phyloP scores from a whole-genome alignment of 176 grass and related monocot species.

The Melocanna baccifera region DNA sequence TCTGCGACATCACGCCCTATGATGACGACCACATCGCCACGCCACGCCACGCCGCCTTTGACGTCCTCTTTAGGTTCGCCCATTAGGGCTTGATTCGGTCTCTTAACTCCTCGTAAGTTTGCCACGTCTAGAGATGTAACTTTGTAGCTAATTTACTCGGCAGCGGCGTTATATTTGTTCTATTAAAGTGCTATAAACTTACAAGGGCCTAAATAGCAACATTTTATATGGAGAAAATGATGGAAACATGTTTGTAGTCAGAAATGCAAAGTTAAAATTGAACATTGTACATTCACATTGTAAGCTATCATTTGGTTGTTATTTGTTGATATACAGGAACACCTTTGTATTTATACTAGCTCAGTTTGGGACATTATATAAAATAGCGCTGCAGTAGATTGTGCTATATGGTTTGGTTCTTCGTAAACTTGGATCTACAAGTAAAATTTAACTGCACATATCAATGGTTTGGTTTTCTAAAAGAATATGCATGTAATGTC shows the following conservation, averaged over 20 bases:
- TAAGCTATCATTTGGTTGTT: not conserved
- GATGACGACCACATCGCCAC: slow-evolving; percentile 78
- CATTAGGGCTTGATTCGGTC: not conserved
- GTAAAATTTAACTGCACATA: too few relatives aligned
- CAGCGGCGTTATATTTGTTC: not conserved
- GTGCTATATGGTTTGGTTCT: not conserved
- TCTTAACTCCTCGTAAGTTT: not conserved
- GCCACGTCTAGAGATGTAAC: not conserved
- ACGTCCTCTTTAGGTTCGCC: slow-evolving; percentile 73
- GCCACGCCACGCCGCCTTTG: slow-evolving; percentile 79
- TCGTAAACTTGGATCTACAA: not conserved
- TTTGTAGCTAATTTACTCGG: not conserved
- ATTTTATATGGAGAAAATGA: not conserved
- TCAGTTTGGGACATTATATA: not conserved
- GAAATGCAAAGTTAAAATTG: not conserved
- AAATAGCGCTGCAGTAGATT: not conserved
- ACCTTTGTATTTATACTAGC: not conserved
- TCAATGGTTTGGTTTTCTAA: not conserved
- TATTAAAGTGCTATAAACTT: not conserved
- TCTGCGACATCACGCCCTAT: slow-evolving; percentile 82
- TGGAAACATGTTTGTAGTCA: not conserved
- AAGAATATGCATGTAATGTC: too few relatives aligned
- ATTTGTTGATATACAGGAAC: not conserved
- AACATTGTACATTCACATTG: not conserved
- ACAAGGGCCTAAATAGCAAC: not conserved